Conservation (phyloP, 2,329 filamentous ascomycete species). For the Tolypocladium tundrense region DNA sequence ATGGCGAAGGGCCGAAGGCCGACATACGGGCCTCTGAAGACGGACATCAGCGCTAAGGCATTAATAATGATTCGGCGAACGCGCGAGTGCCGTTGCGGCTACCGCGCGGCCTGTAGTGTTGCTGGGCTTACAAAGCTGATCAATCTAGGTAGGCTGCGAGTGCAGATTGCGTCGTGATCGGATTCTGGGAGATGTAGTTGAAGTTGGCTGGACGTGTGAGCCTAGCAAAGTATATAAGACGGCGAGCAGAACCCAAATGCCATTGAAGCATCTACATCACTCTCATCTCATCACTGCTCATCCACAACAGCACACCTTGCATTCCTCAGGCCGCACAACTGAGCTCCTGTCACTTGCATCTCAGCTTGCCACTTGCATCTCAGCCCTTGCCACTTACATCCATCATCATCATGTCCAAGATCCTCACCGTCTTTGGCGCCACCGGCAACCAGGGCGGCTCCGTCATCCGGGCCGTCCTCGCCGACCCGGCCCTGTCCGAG, state of each 20-base stretch:
- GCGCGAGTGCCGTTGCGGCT: neutral
- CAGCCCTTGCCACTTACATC: no score
- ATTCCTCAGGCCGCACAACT: neutral
- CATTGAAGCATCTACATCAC: no score
- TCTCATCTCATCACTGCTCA: neutral
- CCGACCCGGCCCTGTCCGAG: slow-evolving; percentile 31
- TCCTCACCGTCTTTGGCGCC: slow-evolving; percentile 34
- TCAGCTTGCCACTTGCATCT: neutral
- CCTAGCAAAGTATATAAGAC: neutral
- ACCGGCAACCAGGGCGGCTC: slow-evolving; percentile 40
- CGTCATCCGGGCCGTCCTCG: slow-evolving; percentile 33
- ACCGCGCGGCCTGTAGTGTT: neutral
- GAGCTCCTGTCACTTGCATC: neutral
- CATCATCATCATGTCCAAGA: slow-evolving; percentile 21
- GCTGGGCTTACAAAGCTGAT: neutral
- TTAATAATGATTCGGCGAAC: neutral
- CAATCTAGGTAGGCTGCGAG: no score
- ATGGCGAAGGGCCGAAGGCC: neutral
- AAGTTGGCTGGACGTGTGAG: neutral
- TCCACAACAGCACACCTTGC: neutral
- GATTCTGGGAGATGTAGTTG: neutral
- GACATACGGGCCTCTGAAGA: neutral
- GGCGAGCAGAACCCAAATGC: neutral
- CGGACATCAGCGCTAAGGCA: neutral
- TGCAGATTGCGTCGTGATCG: neutral